Conservation (phyloP, 2,329 filamentous ascomycete genomes). For the Sporothrix humicola region DNA sequence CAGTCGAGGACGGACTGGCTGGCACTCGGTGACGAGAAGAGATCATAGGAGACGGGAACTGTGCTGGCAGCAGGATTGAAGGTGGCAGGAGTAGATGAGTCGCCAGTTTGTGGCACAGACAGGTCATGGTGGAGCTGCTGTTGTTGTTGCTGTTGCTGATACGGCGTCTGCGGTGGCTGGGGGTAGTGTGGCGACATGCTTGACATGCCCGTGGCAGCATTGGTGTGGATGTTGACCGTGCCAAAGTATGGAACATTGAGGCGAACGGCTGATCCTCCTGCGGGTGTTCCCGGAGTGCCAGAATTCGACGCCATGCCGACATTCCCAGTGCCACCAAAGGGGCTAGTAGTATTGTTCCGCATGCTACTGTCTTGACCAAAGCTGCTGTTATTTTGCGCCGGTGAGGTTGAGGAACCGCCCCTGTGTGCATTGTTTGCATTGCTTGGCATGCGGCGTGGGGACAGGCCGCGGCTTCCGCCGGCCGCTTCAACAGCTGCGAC, state of each 20-base stretch:
- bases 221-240: constrained; percentile 52
- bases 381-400: background rate
- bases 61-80: background rate
- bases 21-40: background rate
- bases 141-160: constrained; percentile 29
- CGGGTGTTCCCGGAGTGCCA: background rate
- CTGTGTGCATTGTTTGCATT: background rate
- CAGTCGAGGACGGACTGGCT: constrained; percentile 22
- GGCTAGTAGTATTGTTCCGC: background rate
- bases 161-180: background rate
- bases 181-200: constrained; percentile 7
- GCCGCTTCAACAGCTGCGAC: constrained; percentile 25
- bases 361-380: background rate
- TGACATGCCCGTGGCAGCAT: background rate
- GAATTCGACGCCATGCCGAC: background rate
- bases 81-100: background rate
- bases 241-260: constrained; percentile 56
- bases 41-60: background rate
- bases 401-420: background rate
- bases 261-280: constrained; percentile 41
- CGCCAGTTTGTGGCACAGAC: background rate
- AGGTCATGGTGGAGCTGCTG: constrained; percentile 21
- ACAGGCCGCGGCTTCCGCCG: background rate
- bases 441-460: background rate
- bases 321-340: background rate